Base-by-base conservation (phyloP, 345 rosid species). In the Boechera divaricarpa region DNA sequence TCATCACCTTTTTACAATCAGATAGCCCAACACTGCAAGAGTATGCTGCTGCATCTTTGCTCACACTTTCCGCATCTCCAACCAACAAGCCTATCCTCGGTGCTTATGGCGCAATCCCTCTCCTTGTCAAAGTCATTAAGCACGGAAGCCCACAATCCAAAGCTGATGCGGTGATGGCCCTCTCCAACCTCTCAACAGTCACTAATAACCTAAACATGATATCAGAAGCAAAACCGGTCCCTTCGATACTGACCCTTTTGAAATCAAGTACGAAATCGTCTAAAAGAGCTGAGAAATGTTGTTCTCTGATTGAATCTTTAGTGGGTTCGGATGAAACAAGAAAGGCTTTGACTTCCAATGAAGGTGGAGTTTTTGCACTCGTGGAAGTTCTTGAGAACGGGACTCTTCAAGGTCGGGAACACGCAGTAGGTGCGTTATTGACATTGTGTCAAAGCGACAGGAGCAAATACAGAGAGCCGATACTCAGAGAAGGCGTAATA, bases 401-500 rank as follows among this genome's bases (percentile, higher is more conserved):
- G 28, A 81, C 90, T 15, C 81, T 69, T 44, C 97, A 91, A 74
- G 85, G 86, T 69, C 86, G 98, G 63, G 97, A 94, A 66, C 89
- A 89, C 47, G 97, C 93, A 0, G 93, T 91, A 15, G 97, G 97
- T 52, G 83, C 87, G 3, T 83, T 94, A 10, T 79, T 91, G 45
- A 84, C 83, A 2, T 73, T 90, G 85, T 94, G 97, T 59, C 86
- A 91, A 81, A 89, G 91, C 11, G 90, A 94, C 54, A 82, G 97
- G 31, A 84, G 92, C 82, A 90, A 80, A 84, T 94, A 87, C 67
- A 82, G 97, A 78, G 93, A 90, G 76, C 97, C 90, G 1, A 94
- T 91, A 63, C 93, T 94, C n/a, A 74, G 77, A 84, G 98, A 94
- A 87, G 98, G 98, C 42, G 97, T 91, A 10, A 91, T 94, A 67